Base-by-base conservation (phyloP, 345 rosid genomes). In the Lumnitzera littorea region DNA sequence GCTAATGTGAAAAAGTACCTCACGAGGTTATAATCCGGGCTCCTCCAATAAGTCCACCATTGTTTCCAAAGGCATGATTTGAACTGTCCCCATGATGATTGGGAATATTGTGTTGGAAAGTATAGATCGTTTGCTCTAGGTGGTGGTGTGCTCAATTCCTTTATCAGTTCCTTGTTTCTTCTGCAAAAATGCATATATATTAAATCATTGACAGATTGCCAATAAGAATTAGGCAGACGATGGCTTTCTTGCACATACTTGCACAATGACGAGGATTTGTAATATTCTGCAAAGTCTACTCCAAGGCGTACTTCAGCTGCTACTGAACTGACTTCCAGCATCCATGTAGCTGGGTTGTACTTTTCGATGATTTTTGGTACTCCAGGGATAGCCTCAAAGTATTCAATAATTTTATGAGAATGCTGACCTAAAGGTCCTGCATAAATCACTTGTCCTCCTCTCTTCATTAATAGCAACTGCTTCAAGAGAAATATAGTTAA, bases 341-440 rank as follows among this genome's bases (percentile, higher is more conserved):
- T 87, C 95, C 95, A 87, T 49, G 95, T 87, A 0, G 97, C 97
- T 0, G 91, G 97, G 67, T 87, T 90, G 68, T 83, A 80, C 69
- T 80, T 85, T 0, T 83, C 91, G 59, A 79, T 85, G 20, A 87
- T 90, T 58, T 70, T 78, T 2, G 84, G 81, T 13, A 82, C 79
- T 55, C 88, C 88, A 12, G 79, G 86, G 61, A 87, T 78, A 1
- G 71, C 74, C 92, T 87, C 91, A 14, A 82, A 90, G 74, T 85
- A 90, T 73, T 90, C 83, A 25, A 87, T 57, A 65, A 87, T 74
- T 67, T 83, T 82, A 29, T 82, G 80, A 13, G 97, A 90, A 70
- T 85, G 71, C 36, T 15, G 67, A 5, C 91, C 88, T 49, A 90
- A 67, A 5, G 90, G 97, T 62, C 95, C 97, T 10, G 79, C 76